These are phyloP conservation scores for Boletus pseudo-olivaceus DNA, from an alignment of 768 basidiomycete species.

Conservation along the genomic window DNA sequence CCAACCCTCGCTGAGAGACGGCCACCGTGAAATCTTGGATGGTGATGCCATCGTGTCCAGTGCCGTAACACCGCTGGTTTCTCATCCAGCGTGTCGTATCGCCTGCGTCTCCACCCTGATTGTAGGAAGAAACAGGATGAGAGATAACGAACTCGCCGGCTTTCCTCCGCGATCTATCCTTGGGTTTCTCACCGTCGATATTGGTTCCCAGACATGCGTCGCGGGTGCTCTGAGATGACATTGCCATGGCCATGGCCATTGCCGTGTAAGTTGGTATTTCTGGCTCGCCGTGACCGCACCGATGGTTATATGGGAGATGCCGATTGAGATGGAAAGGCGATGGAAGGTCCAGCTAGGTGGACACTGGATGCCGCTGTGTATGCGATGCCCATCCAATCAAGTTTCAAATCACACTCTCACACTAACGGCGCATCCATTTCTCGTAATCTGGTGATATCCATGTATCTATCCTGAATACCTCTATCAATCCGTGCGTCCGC, in stretches of 20 bases:
- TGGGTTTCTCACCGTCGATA: neutral
- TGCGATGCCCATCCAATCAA: too few species aligned
- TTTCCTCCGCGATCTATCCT: neutral
- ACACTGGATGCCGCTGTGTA: too few species aligned
- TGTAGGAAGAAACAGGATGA: neutral
- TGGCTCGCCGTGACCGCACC: neutral
- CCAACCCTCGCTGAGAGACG: neutral
- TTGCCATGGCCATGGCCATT: too few species aligned
- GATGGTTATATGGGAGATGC: neutral
- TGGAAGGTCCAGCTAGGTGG: neutral
- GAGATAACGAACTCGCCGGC: neutral
- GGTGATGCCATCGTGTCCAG: neutral
- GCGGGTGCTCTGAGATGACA: neutral
- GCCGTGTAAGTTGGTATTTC: too few species aligned
- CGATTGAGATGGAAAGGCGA: neutral
- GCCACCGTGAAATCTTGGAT: neutral
- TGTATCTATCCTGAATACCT: neutral
- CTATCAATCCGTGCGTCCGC: neutral
- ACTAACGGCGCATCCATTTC: neutral
- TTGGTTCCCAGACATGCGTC: constrained; percentile 4
- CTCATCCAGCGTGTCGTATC: too few species aligned
- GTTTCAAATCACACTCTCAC: neutral
- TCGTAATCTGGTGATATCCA: neutral
- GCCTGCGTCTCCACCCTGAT: constrained; percentile 1
- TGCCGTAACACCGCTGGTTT: neutral